Evolutionary conservation across 106 monocot species (phyloP).

Genomic region (Narthecium ossifragum): DNA sequence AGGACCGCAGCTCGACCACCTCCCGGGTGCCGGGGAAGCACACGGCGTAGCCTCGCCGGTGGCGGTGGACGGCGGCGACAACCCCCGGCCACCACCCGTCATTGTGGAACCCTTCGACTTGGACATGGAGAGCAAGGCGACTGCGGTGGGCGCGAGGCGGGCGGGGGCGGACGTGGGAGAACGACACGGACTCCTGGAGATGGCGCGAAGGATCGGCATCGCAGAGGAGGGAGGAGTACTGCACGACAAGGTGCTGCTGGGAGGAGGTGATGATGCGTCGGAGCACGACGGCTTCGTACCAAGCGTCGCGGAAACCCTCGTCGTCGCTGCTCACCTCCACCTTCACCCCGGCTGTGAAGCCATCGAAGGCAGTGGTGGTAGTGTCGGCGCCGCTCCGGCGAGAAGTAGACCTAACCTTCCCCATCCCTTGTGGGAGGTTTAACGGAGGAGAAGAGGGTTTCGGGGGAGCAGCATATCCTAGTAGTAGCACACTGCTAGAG

Average conservation of each 20-base stretch:
- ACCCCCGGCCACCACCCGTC: conserved; percentile 26
- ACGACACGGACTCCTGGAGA: conserved; percentile 12
- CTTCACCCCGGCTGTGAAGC: neutral
- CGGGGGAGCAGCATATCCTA: too few relatives aligned
- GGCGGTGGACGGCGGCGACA: neutral
- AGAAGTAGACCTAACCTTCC: too few relatives aligned
- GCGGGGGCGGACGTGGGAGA: conserved; percentile 14
- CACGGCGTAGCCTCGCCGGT: neutral
- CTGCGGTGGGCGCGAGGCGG: neutral
- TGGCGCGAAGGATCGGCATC: conserved; percentile 3
- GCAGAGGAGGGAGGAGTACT: conserved; percentile 11
- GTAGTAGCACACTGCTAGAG: too few relatives aligned
- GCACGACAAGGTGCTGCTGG: neutral
- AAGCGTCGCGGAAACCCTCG: conserved; percentile 23
- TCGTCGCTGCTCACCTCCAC: conserved; percentile 25
- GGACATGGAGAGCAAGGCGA: too few relatives aligned
- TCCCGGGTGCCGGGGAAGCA: conserved; percentile 18
- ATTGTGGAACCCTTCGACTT: conserved; percentile 22
- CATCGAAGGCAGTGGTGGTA: neutral
- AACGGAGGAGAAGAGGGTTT: too few relatives aligned
- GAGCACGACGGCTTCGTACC: conserved; percentile 21
- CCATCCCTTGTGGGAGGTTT: too few relatives aligned
- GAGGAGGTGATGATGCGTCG: neutral
- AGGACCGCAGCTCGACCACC: neutral
- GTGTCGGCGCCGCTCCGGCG: too few relatives aligned